Evolutionary conservation across 2,329 filamentous ascomycete genomes (phyloP).

Genomic region (Raffaelea deltoideospora): DNA sequence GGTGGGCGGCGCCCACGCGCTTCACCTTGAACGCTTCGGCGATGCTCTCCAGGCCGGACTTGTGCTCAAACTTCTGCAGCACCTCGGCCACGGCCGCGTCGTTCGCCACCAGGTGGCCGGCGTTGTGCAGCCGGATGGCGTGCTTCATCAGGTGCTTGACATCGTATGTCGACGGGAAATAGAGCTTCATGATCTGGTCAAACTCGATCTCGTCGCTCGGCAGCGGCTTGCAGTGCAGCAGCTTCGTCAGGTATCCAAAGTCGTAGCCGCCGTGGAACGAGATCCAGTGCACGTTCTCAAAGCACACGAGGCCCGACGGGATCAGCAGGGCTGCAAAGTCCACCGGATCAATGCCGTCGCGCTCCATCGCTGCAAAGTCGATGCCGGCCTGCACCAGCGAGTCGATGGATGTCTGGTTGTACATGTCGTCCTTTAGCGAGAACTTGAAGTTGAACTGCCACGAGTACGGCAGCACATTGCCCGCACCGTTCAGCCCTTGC

Average conservation of each 20-base stretch:
- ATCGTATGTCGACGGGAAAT: conserved; percentile 87
- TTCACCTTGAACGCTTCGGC: conserved; percentile 87
- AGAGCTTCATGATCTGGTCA: conserved; percentile 74
- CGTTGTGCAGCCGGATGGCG: conserved; percentile 55
- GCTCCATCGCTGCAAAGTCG: conserved; percentile 70
- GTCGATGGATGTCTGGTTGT: conserved; percentile 86
- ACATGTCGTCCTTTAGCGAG: conserved; percentile 91
- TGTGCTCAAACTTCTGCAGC: conserved; percentile 72
- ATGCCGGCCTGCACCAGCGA: conserved; percentile 85
- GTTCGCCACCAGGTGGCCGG: conserved; percentile 44
- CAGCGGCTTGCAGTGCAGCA: conserved; percentile 67
- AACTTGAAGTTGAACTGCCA: conserved; percentile 99
- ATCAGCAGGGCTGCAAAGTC: conserved; percentile 84
- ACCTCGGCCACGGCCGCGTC: conserved; percentile 55
- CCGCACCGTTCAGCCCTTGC: background rate
- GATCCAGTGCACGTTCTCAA: conserved; percentile 85
- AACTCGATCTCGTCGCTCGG: conserved; percentile 86
- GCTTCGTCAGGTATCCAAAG: conserved; percentile 92
- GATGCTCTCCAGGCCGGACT: conserved; percentile 84
- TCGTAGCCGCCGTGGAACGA: conserved; percentile 97
- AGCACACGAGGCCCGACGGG: conserved; percentile 78
- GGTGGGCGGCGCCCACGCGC: conserved; percentile 74
- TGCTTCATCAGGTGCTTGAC: conserved; percentile 96
- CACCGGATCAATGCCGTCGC: conserved; percentile 78
- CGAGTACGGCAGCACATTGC: conserved; percentile 53